Percentiles rank a stretch among this genome's conserved stretches.
These are phyloP conservation scores for Aspergillus neoniger DNA, from an alignment of 2,329 filamentous ascomycete species.

Conservation along the genomic window DNA sequence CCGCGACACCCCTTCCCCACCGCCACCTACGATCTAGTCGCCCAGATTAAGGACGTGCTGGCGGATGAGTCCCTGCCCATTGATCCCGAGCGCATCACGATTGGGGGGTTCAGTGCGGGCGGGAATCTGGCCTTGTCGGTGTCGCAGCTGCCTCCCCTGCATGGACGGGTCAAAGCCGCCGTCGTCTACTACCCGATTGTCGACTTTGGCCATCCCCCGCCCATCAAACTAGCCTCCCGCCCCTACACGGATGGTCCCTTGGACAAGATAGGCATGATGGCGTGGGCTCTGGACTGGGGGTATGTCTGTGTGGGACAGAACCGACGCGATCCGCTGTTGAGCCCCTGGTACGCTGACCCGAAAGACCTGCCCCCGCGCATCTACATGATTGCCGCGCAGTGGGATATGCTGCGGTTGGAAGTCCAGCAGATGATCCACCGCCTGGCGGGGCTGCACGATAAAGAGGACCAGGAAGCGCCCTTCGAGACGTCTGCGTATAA, in stretches of 20 bases:
- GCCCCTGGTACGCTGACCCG: conserved; percentile 40
- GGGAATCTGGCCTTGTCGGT: conserved; percentile 51
- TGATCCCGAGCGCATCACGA: conserved; percentile 44
- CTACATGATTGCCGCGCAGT: conserved; percentile 49
- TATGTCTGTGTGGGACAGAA: conserved; percentile 43
- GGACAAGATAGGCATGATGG: conserved; percentile 32
- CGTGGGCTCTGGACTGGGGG: conserved; percentile 41
- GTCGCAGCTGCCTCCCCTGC: conserved; percentile 43
- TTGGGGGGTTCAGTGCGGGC: conserved; percentile 56
- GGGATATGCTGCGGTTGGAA: conserved; percentile 48
- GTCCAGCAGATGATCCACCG: conserved; percentile 34
- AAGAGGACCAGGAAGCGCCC: conserved; percentile 16
- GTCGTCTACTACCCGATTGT: conserved; percentile 50
- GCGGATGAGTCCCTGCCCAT: conserved; percentile 50
- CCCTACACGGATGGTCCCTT: conserved; percentile 21
- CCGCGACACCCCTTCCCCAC: conserved; percentile 48
- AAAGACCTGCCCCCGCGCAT: conserved; percentile 45
- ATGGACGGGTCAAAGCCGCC: conserved; percentile 38
- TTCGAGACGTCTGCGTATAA: conserved; percentile 23
- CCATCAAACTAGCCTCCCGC: conserved; percentile 30
- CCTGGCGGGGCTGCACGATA: conserved; percentile 25
- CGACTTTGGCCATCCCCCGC: conserved; percentile 40
- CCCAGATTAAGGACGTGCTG: conserved; percentile 46
- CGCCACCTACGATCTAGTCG: conserved; percentile 50
- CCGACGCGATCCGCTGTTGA: conserved; percentile 45